Conservation (phyloP, 2,329 filamentous ascomycete genomes). For the Ophidiomyces ophidiicola region DNA sequence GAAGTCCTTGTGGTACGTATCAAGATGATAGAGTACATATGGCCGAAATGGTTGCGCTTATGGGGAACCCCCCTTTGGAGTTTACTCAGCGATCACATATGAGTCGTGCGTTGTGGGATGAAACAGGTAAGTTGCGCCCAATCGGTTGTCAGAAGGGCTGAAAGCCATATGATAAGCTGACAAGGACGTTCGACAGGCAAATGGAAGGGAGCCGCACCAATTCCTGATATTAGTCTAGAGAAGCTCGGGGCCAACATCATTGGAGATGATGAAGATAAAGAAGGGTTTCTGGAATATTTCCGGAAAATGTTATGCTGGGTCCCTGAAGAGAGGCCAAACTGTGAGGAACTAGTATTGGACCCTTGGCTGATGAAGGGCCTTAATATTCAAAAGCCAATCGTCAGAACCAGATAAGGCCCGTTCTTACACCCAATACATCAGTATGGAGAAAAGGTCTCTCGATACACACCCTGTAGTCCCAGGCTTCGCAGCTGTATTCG, state of each 20-base stretch:
- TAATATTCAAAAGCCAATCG: no score
- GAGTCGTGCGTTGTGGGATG: constrained; percentile 13
- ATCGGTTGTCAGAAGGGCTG: neutral
- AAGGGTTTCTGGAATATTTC: constrained; percentile 14
- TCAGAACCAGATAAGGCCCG: no score
- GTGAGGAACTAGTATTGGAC: constrained; percentile 13
- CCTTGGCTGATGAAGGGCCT: constrained; percentile 12
- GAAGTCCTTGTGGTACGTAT: neutral
- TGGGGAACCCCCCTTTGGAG: constrained; percentile 13
- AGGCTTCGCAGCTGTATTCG: no score
- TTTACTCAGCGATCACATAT: constrained; percentile 15
- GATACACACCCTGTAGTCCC: no score
- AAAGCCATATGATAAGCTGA: neutral
- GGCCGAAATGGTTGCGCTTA: constrained; percentile 18
- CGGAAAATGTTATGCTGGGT: constrained; percentile 17
- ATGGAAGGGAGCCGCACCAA: constrained; percentile 4
- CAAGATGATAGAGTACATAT: constrained; percentile 15
- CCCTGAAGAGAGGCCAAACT: constrained; percentile 17
- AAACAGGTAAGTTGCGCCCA: neutral
- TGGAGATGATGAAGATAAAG: constrained; percentile 4
- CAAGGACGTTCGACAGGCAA: neutral
- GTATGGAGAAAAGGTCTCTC: no score
- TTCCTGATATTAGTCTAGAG: constrained; percentile 9
- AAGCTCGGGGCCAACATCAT: neutral
- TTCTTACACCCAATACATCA: no score